Evolutionary conservation across 805 yeast species (phyloP).

Genomic region (Torulaspora delbrueckii): DNA sequence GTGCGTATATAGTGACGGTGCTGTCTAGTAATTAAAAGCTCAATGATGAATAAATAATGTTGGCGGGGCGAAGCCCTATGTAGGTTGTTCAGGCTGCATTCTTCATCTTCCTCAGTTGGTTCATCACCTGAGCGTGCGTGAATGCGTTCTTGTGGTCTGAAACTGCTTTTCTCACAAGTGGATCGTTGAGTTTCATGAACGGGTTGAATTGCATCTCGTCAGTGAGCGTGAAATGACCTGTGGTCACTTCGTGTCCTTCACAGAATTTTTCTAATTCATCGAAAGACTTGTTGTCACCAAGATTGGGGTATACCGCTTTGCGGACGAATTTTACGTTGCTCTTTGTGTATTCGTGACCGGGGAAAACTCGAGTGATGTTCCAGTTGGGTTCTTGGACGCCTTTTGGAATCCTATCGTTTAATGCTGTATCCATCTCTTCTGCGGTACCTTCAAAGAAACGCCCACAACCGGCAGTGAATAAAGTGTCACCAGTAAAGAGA

Average conservation of each 20-base stretch:
- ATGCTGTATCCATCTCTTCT: conserved; percentile 67
- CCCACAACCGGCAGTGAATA: conserved; percentile 93
- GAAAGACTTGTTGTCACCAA: conserved; percentile 43
- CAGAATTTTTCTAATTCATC: conserved; percentile 49
- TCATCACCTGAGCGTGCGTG: conserved; percentile 56
- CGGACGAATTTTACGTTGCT: conserved; percentile 75
- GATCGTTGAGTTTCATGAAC: conserved; percentile 74
- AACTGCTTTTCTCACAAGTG: conserved; percentile 53
- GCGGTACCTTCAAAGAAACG: conserved; percentile 92
- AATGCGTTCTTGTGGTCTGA: conserved; percentile 41
- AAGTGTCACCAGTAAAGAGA: conserved; percentile 93
- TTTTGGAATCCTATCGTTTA: conserved; percentile 62
- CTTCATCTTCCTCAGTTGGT: conserved; percentile 67
- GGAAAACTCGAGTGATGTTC: conserved; percentile 59
- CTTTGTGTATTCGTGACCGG: conserved; percentile 95
- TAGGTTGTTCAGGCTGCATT: conserved; percentile 43
- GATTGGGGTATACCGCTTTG: conserved; percentile 48
- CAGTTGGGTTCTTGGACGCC: conserved; percentile 38
- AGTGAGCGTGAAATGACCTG: conserved; percentile 78
- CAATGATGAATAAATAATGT: background rate
- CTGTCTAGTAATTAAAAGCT: background rate
- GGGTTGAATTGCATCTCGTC: conserved; percentile 86
- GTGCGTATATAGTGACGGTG: background rate
- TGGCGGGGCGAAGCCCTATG: background rate
- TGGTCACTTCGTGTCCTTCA: conserved; percentile 58